Base-by-base conservation (phyloP, 345 rosid species). In the Passiflora organensis region DNA sequence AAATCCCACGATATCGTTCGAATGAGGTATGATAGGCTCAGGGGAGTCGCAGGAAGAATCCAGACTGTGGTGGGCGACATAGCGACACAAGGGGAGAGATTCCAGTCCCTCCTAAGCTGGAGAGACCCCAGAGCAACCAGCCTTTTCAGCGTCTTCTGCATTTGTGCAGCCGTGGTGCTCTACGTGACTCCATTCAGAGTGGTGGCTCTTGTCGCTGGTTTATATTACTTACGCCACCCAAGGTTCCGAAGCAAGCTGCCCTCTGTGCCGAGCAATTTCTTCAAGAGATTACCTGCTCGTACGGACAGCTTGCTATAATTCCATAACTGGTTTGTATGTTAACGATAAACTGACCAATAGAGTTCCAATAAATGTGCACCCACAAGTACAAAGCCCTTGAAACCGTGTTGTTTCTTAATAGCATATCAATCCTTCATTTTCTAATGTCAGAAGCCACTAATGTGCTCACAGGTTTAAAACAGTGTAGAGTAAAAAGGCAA, bases 21-120 rank as follows among this genome's bases (percentile, higher is more conserved):
- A 21, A 64, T 89, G 64, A 81, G 93, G 75, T 86, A 84, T 43
- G 90, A 86, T 69, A 60, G 86, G 53, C 86, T 89, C 4, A 74
- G 97, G 65, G 78, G 88, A 11, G 78, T 86, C 21, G 86, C 95
- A 0, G 90, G 90, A 56, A 80, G 95, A 76, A 80, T 89, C 24
- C 95, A 89, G 48, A 82, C 84, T 1, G 83, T 86, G 1, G 83
- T 79, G 9, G 97, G 97, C 0, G 88, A 89, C 51, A 74, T 87
- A 23, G 94, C 97, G 15, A 78, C 91, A 1, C 91, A 86, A 42
- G 95, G 97, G 41, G 93, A 89, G 80, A 90, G 95, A 51, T 21
- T 81, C 44, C 81, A 86, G 67, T 78, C 90, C 19, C 76, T 81
- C 21, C 59, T 87, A 23, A 72, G 79, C 49, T 90, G 94, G 97